A percentile compares a stretch with the other conserved stretches of the same genome.
Evolutionary conservation across 306 rosid genomes (phyloP).

Genomic region (Glycine latifolia): DNA sequence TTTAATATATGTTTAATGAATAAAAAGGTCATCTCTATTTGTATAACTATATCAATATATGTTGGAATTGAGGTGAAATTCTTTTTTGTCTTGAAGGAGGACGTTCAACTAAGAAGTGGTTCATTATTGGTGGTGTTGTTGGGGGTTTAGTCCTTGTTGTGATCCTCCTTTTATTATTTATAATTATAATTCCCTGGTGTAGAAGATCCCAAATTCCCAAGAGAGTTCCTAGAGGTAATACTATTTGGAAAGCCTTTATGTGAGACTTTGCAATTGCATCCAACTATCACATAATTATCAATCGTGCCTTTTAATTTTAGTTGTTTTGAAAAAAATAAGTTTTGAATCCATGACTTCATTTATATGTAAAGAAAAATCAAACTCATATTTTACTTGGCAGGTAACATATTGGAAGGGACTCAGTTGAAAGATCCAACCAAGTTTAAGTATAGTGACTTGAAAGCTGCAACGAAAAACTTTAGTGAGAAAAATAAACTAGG

Average conservation of each 20-base stretch:
- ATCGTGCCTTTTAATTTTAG: no score
- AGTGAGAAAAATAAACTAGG: constrained; percentile 63
- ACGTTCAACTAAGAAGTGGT: constrained; percentile 55
- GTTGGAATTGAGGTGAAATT: not conserved
- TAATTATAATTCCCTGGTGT: constrained; percentile 18
- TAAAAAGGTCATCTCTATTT: no score
- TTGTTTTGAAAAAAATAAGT: no score
- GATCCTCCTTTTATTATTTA: constrained; percentile 48
- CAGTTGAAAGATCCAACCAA: constrained; percentile 59
- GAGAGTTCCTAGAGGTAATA: constrained; percentile 54
- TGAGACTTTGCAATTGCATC: not conserved
- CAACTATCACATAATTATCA: not conserved
- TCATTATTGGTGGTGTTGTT: constrained; percentile 63
- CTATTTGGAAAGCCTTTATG: not conserved
- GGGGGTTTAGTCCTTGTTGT: constrained; percentile 54
- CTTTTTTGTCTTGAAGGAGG: constrained; percentile 14
- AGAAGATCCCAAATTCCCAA: constrained; percentile 44
- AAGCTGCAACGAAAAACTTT: constrained; percentile 64
- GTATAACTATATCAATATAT: no score
- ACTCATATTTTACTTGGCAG: constrained; percentile 29
- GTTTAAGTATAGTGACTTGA: constrained; percentile 60
- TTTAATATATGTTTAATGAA: not conserved
- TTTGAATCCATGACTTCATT: not conserved
- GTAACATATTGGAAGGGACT: constrained; percentile 65
- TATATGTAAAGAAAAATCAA: no score